Base-by-base conservation (phyloP, 371 early-diverging fungal species). In the Parasitella parasitica region DNA sequence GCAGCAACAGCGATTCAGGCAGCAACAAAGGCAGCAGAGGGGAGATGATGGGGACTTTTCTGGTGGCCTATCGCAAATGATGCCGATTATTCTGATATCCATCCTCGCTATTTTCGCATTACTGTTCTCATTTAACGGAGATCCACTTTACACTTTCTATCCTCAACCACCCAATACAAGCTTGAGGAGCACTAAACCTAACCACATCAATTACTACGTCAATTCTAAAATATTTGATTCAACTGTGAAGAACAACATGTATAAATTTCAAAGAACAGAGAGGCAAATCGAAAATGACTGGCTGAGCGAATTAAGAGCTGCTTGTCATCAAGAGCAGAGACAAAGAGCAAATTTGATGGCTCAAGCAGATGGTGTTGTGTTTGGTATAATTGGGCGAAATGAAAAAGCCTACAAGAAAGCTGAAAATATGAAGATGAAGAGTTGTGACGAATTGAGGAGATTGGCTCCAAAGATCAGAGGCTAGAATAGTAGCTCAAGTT, bases 181-280 rank as follows among this genome's bases (percentile, higher is more conserved):
- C 35, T 18, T 48, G 27, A 72, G 80, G 27, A 57, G 49, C 39
- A 80, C 80, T 12, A 43, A 69, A 37, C 38, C 49, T 7, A 75
- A 80, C 50, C 63, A 73, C 13, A 71, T 80, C 3, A 72, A 71
- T 12, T 80, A 80, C 41, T 80, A 75, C 54, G 80, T 80, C 11
- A 80, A 77, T 27, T 76, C 77, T 16, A 65, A 59, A 12, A 43
- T 57, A 5, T 69, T 69, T 35, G 57, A 59, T 38, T 34, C 34
- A 28, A 59, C 38, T 6, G 53, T 64, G 1, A 60, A 53, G n/a
- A 56, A 55, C 15, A 67, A 63, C 34, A 59, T 41, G 26, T 63
- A 55, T 35, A 67, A 62, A 41, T 58, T 67, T 22, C 49, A 58
- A 20, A 64, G 66, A 32, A 63, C 75, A 4, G 80, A 80, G 50